Percentiles rank a stretch among this genome's conserved stretches.
Conservation (phyloP, 1,284 basidiomycete species). For the Malassezia dermatis region DNA sequence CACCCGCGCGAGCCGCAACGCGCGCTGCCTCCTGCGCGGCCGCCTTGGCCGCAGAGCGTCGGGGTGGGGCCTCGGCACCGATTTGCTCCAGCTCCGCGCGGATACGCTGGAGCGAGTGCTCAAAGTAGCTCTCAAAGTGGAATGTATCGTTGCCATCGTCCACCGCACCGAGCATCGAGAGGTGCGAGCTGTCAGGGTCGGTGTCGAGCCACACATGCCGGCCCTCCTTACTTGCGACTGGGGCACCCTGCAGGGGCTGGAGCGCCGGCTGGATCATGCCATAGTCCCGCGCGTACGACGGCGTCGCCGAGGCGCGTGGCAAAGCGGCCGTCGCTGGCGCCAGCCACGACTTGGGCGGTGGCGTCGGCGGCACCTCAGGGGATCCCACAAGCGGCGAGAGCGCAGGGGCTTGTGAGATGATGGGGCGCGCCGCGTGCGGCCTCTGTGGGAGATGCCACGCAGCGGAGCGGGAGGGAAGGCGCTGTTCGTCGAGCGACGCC, state of each 20-base stretch:
- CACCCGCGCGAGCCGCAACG: background rate
- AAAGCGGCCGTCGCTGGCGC: background rate
- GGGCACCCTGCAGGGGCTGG: background rate
- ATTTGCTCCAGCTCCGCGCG: constrained; percentile 1
- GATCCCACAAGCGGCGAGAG: background rate
- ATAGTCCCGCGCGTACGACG: background rate
- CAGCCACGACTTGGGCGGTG: background rate
- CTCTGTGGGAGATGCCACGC: background rate
- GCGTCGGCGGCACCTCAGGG: background rate
- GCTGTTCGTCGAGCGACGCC: background rate
- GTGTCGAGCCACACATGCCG: background rate
- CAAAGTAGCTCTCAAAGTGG: constrained; percentile 12
- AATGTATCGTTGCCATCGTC: background rate
- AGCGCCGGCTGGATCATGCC: background rate
- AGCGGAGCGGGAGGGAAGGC: background rate
- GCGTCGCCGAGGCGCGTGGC: background rate
- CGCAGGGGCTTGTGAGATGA: background rate
- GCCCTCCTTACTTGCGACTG: background rate
- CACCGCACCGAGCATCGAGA: constrained; percentile 13
- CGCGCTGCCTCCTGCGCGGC: background rate
- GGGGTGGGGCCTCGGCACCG: background rate
- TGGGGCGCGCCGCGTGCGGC: too few species aligned
- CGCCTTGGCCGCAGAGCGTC: background rate
- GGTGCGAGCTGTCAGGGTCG: constrained; percentile 4
- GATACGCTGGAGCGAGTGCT: constrained; percentile 14